A percentile compares a stretch with the other conserved stretches of the same genome.
phyloP scores from a whole-genome alignment of 306 rosid species.

The Inga leiocalycina region DNA sequence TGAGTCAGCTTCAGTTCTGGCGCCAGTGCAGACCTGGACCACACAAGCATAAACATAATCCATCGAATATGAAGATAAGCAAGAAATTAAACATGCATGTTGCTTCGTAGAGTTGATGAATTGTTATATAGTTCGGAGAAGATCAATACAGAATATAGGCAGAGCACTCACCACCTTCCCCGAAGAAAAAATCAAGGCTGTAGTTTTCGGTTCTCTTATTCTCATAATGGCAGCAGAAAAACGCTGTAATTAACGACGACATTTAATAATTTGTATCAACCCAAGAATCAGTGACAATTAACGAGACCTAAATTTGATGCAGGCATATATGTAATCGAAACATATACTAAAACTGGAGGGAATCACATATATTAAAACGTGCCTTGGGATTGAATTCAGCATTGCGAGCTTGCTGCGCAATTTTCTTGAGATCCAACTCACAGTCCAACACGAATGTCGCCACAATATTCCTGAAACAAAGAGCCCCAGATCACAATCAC shows the following conservation, averaged over 20 bases:
- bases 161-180: slow-evolving; percentile 63
- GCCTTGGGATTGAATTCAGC: slow-evolving; percentile 32
- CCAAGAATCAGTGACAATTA: not conserved
- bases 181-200: slow-evolving; percentile 72
- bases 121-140: not conserved
- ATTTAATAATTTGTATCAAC: not conserved
- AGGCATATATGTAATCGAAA: not conserved
- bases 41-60: not conserved
- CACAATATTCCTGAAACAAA: slow-evolving; percentile 21
- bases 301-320: not conserved
- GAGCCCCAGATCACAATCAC: not conserved
- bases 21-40: slow-evolving; percentile 70
- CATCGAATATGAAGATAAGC: not conserved
- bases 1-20: slow-evolving; percentile 65
- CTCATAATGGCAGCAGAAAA: slow-evolving; percentile 80
- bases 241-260: slow-evolving; percentile 46
- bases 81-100: not conserved
- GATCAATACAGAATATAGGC: not conserved
- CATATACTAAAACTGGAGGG: not conserved
- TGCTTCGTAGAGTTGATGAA: not conserved
- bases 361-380: not conserved
- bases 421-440: slow-evolving; percentile 17
- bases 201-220: slow-evolving; percentile 78
- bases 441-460: slow-evolving; percentile 18
- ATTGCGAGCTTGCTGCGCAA: slow-evolving; percentile 28